These are phyloP conservation scores for Botrytis fabae DNA, from an alignment of 2,329 filamentous ascomycete species.

Conservation along the genomic window DNA sequence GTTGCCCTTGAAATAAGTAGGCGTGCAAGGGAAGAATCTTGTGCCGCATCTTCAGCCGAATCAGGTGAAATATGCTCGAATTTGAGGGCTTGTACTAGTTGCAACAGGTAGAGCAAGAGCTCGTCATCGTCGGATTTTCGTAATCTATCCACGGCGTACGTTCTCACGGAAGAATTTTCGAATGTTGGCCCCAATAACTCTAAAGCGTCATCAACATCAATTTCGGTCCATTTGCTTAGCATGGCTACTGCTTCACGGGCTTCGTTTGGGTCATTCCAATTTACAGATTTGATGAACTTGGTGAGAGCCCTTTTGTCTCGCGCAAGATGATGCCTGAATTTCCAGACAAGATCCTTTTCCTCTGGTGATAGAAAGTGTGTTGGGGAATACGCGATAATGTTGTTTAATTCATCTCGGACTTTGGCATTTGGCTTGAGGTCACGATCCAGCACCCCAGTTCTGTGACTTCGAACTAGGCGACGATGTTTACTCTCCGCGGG, in stretches of 20 bases:
- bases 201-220: constrained; percentile 93
- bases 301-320: constrained; percentile 90
- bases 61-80: constrained; percentile 75
- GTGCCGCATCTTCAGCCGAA: constrained; percentile 60
- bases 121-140: constrained; percentile 93
- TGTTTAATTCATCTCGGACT: constrained; percentile 88
- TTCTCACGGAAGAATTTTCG: constrained; percentile 81
- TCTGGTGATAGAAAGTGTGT: constrained; percentile 85
- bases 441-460: constrained; percentile 91
- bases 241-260: constrained; percentile 87
- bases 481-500: constrained; percentile 95
- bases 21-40: constrained; percentile 80
- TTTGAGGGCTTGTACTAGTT: constrained; percentile 93
- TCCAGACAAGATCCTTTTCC: constrained; percentile 96
- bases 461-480: constrained; percentile 81
- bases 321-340: constrained; percentile 91
- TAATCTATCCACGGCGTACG: constrained; percentile 89
- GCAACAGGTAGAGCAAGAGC: constrained; percentile 84
- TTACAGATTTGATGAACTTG: constrained; percentile 97
- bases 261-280: constrained; percentile 85
- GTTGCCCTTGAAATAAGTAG: constrained; percentile 89
- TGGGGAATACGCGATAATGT: constrained; percentile 88
- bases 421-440: constrained; percentile 96
- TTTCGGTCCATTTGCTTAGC: constrained; percentile 90
- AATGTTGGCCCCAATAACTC: constrained; percentile 92